Conservation (phyloP, 768 basidiomycete genomes). For the Tricholoma sp. region DNA sequence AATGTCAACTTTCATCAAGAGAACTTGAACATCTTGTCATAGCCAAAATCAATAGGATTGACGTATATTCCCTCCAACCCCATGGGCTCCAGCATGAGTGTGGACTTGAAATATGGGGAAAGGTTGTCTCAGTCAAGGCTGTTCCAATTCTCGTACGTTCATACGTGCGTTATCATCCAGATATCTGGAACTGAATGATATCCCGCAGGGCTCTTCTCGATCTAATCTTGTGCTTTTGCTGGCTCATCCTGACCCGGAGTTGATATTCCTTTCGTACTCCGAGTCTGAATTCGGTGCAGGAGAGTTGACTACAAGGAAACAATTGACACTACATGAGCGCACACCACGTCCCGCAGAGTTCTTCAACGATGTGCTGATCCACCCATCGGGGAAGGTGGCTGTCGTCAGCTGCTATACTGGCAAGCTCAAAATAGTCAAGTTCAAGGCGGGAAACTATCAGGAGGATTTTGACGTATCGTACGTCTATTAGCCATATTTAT, state of each 20-base stretch:
- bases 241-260: slow-evolving; percentile 72
- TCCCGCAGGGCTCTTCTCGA: slow-evolving; percentile 27
- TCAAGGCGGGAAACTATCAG: slow-evolving; percentile 52
- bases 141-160: slow-evolving; percentile 48
- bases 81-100: slow-evolving; percentile 60
- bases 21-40: slow-evolving; percentile 61
- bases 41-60: slow-evolving; percentile 59
- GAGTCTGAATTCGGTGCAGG: slow-evolving; percentile 28
- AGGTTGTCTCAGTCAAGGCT: slow-evolving; percentile 49
- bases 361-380: slow-evolving; percentile 63
- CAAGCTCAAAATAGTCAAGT: slow-evolving; percentile 57
- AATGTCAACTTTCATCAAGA: slow-evolving; percentile 54
- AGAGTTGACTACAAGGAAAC: slow-evolving; percentile 36
- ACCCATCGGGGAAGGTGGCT: slow-evolving; percentile 55
- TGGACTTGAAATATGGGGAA: slow-evolving; percentile 64
- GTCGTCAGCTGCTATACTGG: slow-evolving; percentile 64
- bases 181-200: slow-evolving; percentile 8
- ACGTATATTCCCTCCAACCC: slow-evolving; percentile 60
- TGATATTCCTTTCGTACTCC: slow-evolving; percentile 56
- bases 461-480: slow-evolving; percentile 62
- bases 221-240: slow-evolving; percentile 62
- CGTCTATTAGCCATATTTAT: slow-evolving; percentile 20
- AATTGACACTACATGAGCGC: slow-evolving; percentile 52
- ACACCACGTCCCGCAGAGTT: slow-evolving; percentile 62
- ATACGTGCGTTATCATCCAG: slow-evolving; percentile 3